Conservation (phyloP, 129 eudicot species). For the Rutidosis leptorrhynchoides region DNA sequence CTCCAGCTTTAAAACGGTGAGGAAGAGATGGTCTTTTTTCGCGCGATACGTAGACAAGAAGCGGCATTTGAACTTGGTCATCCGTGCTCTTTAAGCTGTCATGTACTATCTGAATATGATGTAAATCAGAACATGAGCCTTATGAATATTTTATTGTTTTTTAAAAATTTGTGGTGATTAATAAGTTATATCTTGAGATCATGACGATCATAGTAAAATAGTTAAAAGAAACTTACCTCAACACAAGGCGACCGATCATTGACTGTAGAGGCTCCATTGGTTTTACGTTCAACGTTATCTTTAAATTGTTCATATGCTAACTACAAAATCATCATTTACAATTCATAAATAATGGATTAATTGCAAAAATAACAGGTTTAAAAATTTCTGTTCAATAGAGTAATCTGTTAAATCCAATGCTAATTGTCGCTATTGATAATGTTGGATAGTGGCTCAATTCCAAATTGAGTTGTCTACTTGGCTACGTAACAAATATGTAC, state of each 20-base stretch:
- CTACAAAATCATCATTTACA: constrained; percentile 30
- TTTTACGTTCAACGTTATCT: constrained; percentile 49
- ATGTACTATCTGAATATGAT: constrained; percentile 47
- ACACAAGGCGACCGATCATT: constrained; percentile 49
- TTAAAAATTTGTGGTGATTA: not conserved
- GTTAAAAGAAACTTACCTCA: constrained; percentile 48
- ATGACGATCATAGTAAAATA: too few species aligned
- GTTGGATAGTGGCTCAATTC: too few species aligned
- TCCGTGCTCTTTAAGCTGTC: constrained; percentile 38
- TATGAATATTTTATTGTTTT: not conserved
- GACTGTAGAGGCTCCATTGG: constrained; percentile 40
- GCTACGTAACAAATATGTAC: too few species aligned
- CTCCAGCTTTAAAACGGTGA: constrained; percentile 91
- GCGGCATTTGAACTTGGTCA: constrained; percentile 47
- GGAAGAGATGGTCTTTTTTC: constrained; percentile 77
- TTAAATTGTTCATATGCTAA: constrained; percentile 49
- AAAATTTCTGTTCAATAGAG: too few species aligned
- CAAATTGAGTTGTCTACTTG: too few species aligned
- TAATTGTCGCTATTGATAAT: not conserved
- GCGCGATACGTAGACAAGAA: constrained; percentile 76
- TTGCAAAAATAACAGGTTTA: not conserved
- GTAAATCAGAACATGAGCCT: not conserved
- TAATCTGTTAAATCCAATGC: not conserved
- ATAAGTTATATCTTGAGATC: not conserved
- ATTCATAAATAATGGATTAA: not conserved